Conservation (phyloP, 2,329 filamentous ascomycete species). For the Sporothrix phasma region DNA sequence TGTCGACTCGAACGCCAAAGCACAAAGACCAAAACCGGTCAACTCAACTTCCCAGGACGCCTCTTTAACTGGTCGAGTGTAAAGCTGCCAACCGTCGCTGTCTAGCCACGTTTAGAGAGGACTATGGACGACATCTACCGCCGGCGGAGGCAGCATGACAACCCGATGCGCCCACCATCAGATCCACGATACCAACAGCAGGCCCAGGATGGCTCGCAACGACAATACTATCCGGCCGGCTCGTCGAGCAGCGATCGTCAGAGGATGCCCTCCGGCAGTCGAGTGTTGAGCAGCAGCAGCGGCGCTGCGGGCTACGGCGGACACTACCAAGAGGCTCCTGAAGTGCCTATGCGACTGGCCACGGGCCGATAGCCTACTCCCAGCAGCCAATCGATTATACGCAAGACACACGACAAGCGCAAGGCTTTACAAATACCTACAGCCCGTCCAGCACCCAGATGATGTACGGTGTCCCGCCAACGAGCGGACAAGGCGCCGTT, state of each 20-base stretch:
- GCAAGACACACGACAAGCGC: slow-evolving; percentile 48
- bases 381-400: slow-evolving; percentile 49
- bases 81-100: neutral
- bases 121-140: slow-evolving; percentile 68
- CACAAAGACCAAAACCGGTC: neutral
- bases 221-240: slow-evolving; percentile 32
- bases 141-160: slow-evolving; percentile 65
- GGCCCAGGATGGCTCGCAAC: slow-evolving; percentile 39
- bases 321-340: slow-evolving; percentile 47
- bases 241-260: slow-evolving; percentile 31
- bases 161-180: slow-evolving; percentile 52
- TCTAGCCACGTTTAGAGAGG: neutral
- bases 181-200: slow-evolving; percentile 40
- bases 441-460: slow-evolving; percentile 53
- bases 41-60: neutral
- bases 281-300: slow-evolving; percentile 35
- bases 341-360: slow-evolving; percentile 40
- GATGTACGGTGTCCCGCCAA: slow-evolving; percentile 69
- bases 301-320: slow-evolving; percentile 46
- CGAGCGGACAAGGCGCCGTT: slow-evolving; percentile 46
- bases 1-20: neutral
- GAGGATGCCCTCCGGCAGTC: neutral
- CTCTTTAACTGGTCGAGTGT: neutral
- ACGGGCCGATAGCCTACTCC: slow-evolving; percentile 46
- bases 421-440: slow-evolving; percentile 46